phyloP scores from a whole-genome alignment of 2,329 filamentous ascomycete genomes.

The Aspergillus tanneri region DNA sequence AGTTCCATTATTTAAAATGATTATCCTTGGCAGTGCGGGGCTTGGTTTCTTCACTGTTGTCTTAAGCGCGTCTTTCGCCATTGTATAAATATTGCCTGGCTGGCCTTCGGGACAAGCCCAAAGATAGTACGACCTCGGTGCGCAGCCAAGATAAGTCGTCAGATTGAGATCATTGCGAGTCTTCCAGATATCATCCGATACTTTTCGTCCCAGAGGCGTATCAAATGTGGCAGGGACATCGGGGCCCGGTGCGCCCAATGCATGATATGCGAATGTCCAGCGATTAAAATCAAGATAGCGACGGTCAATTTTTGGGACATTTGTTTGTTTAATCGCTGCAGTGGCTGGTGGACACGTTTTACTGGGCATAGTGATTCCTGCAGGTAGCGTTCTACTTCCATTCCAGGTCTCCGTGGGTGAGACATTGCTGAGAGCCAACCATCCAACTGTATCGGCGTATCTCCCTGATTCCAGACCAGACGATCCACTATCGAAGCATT shows the following conservation, averaged over 20 bases:
- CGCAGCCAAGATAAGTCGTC: conserved; percentile 59
- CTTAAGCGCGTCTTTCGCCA: conserved; percentile 52
- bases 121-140: conserved; percentile 60
- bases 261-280: conserved; percentile 64
- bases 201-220: conserved; percentile 46
- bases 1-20: conserved; percentile 60
- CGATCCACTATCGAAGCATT: conserved; percentile 61
- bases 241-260: conserved; percentile 37
- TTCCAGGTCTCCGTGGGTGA: conserved; percentile 16
- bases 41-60: conserved; percentile 49
- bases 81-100: conserved; percentile 55
- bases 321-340: neutral
- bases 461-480: conserved; percentile 63
- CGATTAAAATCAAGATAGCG: conserved; percentile 70
- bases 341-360: conserved; percentile 40
- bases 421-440: conserved; percentile 56
- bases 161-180: conserved; percentile 56
- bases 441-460: conserved; percentile 69
- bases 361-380: conserved; percentile 42
- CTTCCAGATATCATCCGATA: conserved; percentile 53
- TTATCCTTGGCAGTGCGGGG: conserved; percentile 48
- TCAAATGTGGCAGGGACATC: conserved; percentile 51
- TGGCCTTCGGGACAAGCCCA: conserved; percentile 47
- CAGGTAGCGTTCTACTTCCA: conserved; percentile 53
- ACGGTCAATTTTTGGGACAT: conserved; percentile 49